Evolutionary conservation across 257 asterid species (phyloP), one percentile per base, ranked within the genome.

Genomic region (Solanum piurae): DNA sequence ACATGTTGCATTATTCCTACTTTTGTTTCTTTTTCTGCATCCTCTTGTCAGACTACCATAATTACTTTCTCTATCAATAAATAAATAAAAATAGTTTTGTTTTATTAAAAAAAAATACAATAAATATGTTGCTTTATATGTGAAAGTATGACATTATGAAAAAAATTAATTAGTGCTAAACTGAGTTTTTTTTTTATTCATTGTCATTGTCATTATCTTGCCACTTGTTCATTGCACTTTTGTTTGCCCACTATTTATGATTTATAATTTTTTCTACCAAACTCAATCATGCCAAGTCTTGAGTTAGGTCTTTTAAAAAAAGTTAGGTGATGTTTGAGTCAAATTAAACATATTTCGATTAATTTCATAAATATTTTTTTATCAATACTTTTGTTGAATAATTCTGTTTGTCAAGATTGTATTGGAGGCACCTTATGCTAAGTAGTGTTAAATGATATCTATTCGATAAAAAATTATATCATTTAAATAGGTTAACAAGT

Each of bases 1-100:
- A 74, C 80, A 88, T 85, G n/a, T 79, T 89, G 85, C 89, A 89
- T 89, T 86, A 83, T 89, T 89, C 86, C 69, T 11, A 69, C 88
- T 9, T 85, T 84, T 73, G 60, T 40, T 69, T 88, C 88, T 85
- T 89, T 77, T 82, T 77, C 87, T 83, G 66, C 85, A 46, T 86
- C 77, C 23, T 64, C 33, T 33, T 79, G 85, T 80, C 85, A 46
- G 85, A 27, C 10, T 64, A 80, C 68, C 42, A 46, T 80, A 46
- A 80, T 80, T 46, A 80, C 85, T 80, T 80, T 46, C 64, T 46
- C 18, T 4, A 73, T 77, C 2, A 44, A 79, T 44, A 23, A 23
- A 38, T 12, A 3, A 76, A 46, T 4, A 46, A 13, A 46, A 44
- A 4, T 23, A 38, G 6, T n/a, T 40, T 12, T 12, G 4, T n/a